Base-by-base conservation (phyloP, 2,329 filamentous ascomycete genomes). In the Alternaria ventricosa region DNA sequence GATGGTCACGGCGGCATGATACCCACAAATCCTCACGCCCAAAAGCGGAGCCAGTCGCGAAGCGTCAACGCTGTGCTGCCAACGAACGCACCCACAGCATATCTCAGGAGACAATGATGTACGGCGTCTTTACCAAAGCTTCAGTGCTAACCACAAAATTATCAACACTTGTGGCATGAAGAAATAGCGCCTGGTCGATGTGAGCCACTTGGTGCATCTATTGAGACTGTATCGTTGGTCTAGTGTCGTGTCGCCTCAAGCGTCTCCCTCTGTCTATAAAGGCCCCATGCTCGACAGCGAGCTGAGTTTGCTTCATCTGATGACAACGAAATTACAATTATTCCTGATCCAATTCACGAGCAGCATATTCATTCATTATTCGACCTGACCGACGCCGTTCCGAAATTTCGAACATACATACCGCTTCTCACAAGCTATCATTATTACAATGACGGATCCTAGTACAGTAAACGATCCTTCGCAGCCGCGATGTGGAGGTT, bases 401-500 rank as follows among this genome's bases (percentile, higher is more conserved):
- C 15, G 5, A 10, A 25, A 46, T 22, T 41, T 12, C 3, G 28
- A 12, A 30, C 9, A 8, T 27, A 18, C 3, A 33, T 43, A 46
- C 5, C 25, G 8, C 28, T n/a, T 9, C 6, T 41, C 22, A 30
- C n/a, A 13, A 53, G 1, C 41, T 15, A 25, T 33, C 13, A 13
- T 5, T 15, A 12, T 22, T 45, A 41, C 25, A 25, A 72, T 72
- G 70, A 61, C 65, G 5, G 64, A 67, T 20, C 60, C 65, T 6
- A 64, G 28, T 36, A 50, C 65, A n/a, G 59, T 15, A 12, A 23
- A 7, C n/a, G 65, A 63, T 27, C 5, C 49, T 12, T 43, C 65
- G 8, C 66, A 73, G 51, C 67, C 69, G 4, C 64, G 69, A 54
- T 68, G 65, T 30, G 69, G 71, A 56, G 66, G 70, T 10, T 58